A percentile compares a stretch with the other conserved stretches of the same genome.
Evolutionary conservation across 2,329 filamentous ascomycete species (phyloP).

Genomic region (Monosporascus sp.): DNA sequence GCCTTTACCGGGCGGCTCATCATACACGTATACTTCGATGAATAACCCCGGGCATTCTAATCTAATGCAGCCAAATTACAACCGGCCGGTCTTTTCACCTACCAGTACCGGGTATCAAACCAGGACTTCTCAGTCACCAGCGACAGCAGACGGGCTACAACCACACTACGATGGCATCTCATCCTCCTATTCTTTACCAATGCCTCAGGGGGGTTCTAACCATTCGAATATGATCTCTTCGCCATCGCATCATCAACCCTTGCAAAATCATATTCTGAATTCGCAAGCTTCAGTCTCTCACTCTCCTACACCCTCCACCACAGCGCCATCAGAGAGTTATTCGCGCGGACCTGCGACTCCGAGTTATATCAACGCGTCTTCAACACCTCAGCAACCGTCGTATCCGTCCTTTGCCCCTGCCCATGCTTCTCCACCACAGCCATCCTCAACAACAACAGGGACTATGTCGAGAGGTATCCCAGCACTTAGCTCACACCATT

Average conservation of each 20-base stretch:
- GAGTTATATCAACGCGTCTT: constrained; percentile 53
- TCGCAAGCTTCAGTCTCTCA: constrained; percentile 43
- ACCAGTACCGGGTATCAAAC: constrained; percentile 36
- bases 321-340: constrained; percentile 56
- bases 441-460: constrained; percentile 42
- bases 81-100: constrained; percentile 27
- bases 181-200: constrained; percentile 57
- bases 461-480: constrained; percentile 29
- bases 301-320: constrained; percentile 45
- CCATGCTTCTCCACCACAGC: constrained; percentile 31
- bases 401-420: constrained; percentile 39
- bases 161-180: constrained; percentile 65
- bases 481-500: constrained; percentile 34
- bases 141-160: constrained; percentile 56
- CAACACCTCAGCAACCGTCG: constrained; percentile 40
- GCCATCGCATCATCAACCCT: constrained; percentile 24
- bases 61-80: constrained; percentile 40
- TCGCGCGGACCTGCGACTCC: constrained; percentile 52
- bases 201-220: constrained; percentile 44
- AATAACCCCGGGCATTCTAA: constrained; percentile 45
- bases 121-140: constrained; percentile 53
- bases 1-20: constrained; percentile 46
- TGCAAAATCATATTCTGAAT: constrained; percentile 39
- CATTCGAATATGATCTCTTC: constrained; percentile 28
- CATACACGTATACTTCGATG: constrained; percentile 52